Percentiles rank a stretch among this genome's conserved stretches.
These are phyloP conservation scores for Trametes cubensis DNA, from an alignment of 768 basidiomycete species.

Conservation along the genomic window DNA sequence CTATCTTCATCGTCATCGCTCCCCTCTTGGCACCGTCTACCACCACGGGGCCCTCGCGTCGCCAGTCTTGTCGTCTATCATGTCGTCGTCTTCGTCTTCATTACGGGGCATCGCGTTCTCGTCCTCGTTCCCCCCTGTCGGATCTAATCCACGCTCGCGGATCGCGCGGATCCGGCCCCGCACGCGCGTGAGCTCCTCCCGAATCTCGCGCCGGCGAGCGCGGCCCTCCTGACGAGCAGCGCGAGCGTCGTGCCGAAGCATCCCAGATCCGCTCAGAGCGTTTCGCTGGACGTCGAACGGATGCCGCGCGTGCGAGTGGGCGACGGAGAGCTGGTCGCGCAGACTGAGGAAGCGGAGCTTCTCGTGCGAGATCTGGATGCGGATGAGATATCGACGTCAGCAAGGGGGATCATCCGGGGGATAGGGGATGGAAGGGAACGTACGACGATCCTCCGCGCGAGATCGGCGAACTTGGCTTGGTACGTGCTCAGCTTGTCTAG, in stretches of 20 bases:
- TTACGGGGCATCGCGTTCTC: constrained; percentile 6
- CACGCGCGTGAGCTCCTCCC: constrained; percentile 21
- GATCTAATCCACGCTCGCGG: constrained; percentile 8
- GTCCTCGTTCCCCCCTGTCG: not conserved
- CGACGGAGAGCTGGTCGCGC: constrained; percentile 9
- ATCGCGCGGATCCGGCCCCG: constrained; percentile 19
- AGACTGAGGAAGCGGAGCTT: constrained; percentile 21
- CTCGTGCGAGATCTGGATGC: constrained; percentile 23
- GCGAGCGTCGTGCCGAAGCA: constrained; percentile 18
- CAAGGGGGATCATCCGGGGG: not conserved
- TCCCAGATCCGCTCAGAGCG: constrained; percentile 4
- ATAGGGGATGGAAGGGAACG: not conserved
- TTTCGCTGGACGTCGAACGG: not conserved
- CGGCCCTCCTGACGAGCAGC: constrained; percentile 20
- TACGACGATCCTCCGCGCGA: constrained; percentile 25
- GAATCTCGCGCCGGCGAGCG: constrained; percentile 18
- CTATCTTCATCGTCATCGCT: no score
- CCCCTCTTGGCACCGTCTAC: no score
- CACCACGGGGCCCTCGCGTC: no score
- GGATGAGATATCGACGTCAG: not conserved
- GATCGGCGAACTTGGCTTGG: constrained; percentile 25
- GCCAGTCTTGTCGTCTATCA: not conserved
- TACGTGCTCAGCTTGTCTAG: constrained; percentile 27
- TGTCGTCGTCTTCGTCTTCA: not conserved
- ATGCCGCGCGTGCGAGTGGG: constrained; percentile 4